These are phyloP conservation scores for Patellifolia procumbens DNA, from an alignment of 179 eudicot species.

Conservation along the genomic window DNA sequence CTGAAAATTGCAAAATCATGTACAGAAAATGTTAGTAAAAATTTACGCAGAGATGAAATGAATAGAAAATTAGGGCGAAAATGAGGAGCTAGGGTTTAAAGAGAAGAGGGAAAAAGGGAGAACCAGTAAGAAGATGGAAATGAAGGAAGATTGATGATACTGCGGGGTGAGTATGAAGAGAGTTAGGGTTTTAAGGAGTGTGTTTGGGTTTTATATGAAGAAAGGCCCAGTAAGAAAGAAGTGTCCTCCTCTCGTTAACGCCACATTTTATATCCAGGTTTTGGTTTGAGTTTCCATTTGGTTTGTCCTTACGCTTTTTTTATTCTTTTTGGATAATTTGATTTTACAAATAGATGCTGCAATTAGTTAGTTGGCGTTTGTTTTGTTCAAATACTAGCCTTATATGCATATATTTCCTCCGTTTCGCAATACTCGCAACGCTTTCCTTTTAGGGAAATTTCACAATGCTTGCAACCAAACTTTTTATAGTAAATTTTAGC, in stretches of 20 bases:
- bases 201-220: conserved; percentile 8
- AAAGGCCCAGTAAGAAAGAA: conserved; percentile 12
- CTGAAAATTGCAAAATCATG: conserved; percentile 13
- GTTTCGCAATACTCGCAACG: too few species aligned
- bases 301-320: too few species aligned
- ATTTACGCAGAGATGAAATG: neutral
- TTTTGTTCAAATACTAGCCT: too few species aligned
- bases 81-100: conserved; percentile 14
- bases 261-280: conserved; percentile 18
- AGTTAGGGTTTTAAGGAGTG: neutral
- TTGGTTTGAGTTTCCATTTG: too few species aligned
- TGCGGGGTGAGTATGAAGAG: neutral
- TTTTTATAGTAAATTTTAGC: too few species aligned
- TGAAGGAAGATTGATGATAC: conserved; percentile 3
- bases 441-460: too few species aligned
- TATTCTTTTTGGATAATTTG: too few species aligned
- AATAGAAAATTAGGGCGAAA: neutral
- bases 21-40: neutral
- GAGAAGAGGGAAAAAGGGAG: too few species aligned
- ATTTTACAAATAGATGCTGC: too few species aligned
- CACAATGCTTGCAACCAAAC: too few species aligned
- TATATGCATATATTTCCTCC: too few species aligned
- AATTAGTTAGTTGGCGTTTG: too few species aligned
- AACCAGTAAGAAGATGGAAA: conserved; percentile 6
- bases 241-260: neutral